These are phyloP conservation scores for Xylaria grammica DNA, from an alignment of 495 filamentous ascomycete genomes.

Conservation along the genomic window DNA sequence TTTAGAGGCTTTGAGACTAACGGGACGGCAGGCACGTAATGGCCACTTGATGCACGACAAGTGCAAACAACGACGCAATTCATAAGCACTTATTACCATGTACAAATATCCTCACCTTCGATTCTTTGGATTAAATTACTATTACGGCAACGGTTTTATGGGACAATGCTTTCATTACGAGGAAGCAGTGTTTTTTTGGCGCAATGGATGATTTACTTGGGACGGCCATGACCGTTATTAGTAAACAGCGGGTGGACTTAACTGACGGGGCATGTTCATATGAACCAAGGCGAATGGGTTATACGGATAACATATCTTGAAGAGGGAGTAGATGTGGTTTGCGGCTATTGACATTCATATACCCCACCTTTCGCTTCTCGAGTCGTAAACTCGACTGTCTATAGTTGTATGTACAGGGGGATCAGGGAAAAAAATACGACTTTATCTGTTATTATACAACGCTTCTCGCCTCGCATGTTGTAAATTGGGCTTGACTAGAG, in stretches of 20 bases:
- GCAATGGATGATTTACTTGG: slow-evolving; percentile 18
- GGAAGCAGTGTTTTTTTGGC: slow-evolving; percentile 16
- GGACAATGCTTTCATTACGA: slow-evolving; percentile 18
- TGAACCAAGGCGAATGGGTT: slow-evolving; percentile 16
- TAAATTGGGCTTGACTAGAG: no score
- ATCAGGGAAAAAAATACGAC: slow-evolving; percentile 9
- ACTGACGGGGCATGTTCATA: slow-evolving; percentile 15
- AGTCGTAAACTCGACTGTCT: slow-evolving; percentile 4
- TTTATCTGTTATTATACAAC: background rate
- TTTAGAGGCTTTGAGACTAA: slow-evolving; percentile 17
- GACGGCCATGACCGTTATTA: background rate
- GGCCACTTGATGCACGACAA: slow-evolving; percentile 89
- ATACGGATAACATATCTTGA: slow-evolving; percentile 7
- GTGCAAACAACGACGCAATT: slow-evolving; percentile 70
- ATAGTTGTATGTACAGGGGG: slow-evolving; percentile 19
- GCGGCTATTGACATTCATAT: slow-evolving; percentile 17
- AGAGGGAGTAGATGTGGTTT: slow-evolving; percentile 4
- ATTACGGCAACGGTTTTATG: slow-evolving; percentile 17
- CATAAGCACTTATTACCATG: slow-evolving; percentile 26
- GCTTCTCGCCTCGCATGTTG: no score
- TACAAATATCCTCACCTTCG: slow-evolving; percentile 19
- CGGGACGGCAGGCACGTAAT: slow-evolving; percentile 65
- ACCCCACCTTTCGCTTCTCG: slow-evolving; percentile 25
- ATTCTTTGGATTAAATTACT: background rate
- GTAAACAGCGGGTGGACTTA: background rate